Percentiles rank a stretch among this genome's conserved stretches.
phyloP scores from a whole-genome alignment of 2,329 filamentous ascomycete species.

The Erysiphe pulchra region DNA sequence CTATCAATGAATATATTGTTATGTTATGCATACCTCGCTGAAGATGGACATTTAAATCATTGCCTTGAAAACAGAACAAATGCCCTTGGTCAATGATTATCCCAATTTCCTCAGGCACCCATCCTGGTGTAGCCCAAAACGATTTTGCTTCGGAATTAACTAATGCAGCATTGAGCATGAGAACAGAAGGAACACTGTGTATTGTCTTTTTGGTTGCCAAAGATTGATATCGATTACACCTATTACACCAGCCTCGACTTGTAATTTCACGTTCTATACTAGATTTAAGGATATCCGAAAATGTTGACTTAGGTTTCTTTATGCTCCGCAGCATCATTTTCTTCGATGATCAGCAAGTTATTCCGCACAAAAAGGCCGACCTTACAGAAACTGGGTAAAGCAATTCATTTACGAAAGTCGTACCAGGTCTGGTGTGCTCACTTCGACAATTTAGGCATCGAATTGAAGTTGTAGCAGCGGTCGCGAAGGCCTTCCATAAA shows the following conservation, averaged over 20 bases:
- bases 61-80: constrained; percentile 83
- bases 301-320: constrained; percentile 26
- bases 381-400: constrained; percentile 36
- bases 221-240: constrained; percentile 75
- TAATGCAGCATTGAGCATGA: constrained; percentile 69
- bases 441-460: constrained; percentile 69
- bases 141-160: constrained; percentile 45
- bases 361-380: neutral
- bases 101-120: constrained; percentile 83
- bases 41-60: constrained; percentile 59
- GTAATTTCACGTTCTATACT: constrained; percentile 78
- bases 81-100: constrained; percentile 78
- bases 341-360: constrained; percentile 11
- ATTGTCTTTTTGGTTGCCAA: constrained; percentile 68
- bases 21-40: constrained; percentile 60
- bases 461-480: constrained; percentile 46
- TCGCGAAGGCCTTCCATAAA: constrained; percentile 29
- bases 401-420: constrained; percentile 63
- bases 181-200: constrained; percentile 54
- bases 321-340: constrained; percentile 22
- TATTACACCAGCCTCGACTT: constrained; percentile 77
- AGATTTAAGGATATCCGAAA: constrained; percentile 77
- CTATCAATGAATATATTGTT: constrained; percentile 73
- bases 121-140: constrained; percentile 72
- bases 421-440: constrained; percentile 57